Evolutionary conservation across 371 early-diverging fungal genomes (phyloP), one percentile per base, ranked within the genome.

Genomic region (Cladochytrium tenue): DNA sequence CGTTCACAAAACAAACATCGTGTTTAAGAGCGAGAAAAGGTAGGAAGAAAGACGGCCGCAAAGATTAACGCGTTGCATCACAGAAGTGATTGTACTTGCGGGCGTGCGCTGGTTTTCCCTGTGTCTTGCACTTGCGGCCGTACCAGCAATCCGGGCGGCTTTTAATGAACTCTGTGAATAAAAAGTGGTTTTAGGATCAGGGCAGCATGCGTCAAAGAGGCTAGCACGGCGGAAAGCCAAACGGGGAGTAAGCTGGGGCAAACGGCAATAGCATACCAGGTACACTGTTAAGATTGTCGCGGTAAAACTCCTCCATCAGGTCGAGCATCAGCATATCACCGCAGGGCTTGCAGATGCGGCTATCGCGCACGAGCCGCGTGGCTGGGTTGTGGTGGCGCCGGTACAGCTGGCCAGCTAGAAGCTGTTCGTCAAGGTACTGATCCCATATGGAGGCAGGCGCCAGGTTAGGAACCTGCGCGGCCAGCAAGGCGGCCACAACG

Each of bases 71-170:
- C n/a, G n/a, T n/a, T n/a, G n/a, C n/a, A n/a, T 32, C 66, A 56
- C 53, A 74, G 62, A 20, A 56, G 62, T 86, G 87, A 57, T 80
- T 75, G 53, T 72, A 79, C 13, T 64, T 65, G 59, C 75, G 70
- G 3, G 78, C 70, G 64, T 86, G 87, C 1, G n/a, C 32, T 7
- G 72, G 26, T 15, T 20, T 60, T 2, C 30, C 0, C 73, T 83
- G 80, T 1, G 59, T 73, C 5, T 36, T 63, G 64, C 87, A 86
- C 53, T 75, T 71, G 10, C 69, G 66, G 1, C 87, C 87, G 58
- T 78, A 77, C 55, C 63, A 66, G 55, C 86, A 86, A 34, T 60
- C 26, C 32, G 65, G 65, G 43, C 78, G 67, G 20, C 56, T 36
- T 1, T n/a, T 10, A 25, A 75, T 35, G 1, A 61, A 33, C n/a